Conservation (phyloP, 768 basidiomycete species). For the Cubamyces lactineus region DNA sequence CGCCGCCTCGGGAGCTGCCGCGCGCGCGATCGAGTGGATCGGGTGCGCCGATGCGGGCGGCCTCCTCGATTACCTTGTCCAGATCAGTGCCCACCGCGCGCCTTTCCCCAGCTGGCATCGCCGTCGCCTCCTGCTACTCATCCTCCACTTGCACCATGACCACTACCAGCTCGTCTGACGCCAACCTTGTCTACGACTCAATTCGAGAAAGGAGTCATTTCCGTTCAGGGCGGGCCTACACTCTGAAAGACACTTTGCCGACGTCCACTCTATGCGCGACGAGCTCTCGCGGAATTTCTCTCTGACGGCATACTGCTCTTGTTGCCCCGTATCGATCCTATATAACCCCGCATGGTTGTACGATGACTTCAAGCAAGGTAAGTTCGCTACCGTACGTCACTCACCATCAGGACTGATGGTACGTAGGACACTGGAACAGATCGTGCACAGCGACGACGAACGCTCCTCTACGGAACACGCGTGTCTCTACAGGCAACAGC, state of each 20-base stretch:
- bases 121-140: constrained; percentile 9
- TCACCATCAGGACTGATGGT: constrained; percentile 2
- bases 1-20: constrained; percentile 11
- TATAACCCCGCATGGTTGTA: constrained; percentile 70
- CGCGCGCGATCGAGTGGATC: constrained; percentile 22
- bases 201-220: constrained; percentile 75
- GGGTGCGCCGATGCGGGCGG: constrained; percentile 21
- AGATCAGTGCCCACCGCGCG: constrained; percentile 7
- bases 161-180: constrained; percentile 6
- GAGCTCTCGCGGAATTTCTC: not conserved
- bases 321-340: not conserved
- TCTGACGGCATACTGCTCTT: constrained; percentile 8
- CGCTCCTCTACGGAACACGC: constrained; percentile 68
- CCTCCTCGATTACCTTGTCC: constrained; percentile 1
- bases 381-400: constrained; percentile 18
- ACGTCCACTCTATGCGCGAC: constrained; percentile 38
- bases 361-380: constrained; percentile 91
- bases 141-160: not conserved
- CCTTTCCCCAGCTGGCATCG: constrained; percentile 13
- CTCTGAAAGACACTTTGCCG: constrained; percentile 81
- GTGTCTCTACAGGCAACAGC: constrained; percentile 89
- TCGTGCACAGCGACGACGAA: constrained; percentile 71
- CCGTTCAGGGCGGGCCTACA: constrained; percentile 66
- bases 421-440: constrained; percentile 48
- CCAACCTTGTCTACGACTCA: constrained; percentile 64